Evolutionary conservation across 2,329 filamentous ascomycete species (phyloP).

Genomic region (Thermomyces lanuginosus): DNA sequence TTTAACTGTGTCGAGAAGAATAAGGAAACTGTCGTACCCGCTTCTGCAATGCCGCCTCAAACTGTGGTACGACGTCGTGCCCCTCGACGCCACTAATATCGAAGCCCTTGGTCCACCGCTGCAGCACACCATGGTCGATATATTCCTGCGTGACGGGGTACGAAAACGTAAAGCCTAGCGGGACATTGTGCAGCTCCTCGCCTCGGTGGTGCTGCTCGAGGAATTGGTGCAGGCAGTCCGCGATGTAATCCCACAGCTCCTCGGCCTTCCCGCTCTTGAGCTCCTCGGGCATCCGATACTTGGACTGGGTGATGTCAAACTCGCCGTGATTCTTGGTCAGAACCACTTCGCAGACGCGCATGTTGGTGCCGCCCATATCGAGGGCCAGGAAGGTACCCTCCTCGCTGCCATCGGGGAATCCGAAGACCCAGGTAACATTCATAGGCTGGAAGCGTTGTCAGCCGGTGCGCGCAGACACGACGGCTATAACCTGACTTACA

Average conservation of each 20-base stretch:
- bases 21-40: conserved; percentile 34
- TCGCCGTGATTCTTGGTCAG: conserved; percentile 74
- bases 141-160: conserved; percentile 88
- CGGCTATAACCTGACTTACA: conserved; percentile 46
- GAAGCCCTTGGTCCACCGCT: conserved; percentile 96
- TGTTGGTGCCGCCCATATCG: conserved; percentile 92
- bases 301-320: conserved; percentile 89
- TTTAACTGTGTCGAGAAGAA: not conserved
- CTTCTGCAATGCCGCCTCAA: conserved; percentile 60
- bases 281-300: conserved; percentile 88
- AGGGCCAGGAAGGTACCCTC: conserved; percentile 76
- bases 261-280: conserved; percentile 71
- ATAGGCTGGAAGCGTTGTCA: conserved; percentile 53
- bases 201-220: conserved; percentile 66
- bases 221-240: conserved; percentile 82
- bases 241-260: conserved; percentile 88
- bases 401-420: conserved; percentile 71
- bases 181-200: conserved; percentile 44
- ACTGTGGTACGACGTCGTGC: conserved; percentile 73
- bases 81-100: conserved; percentile 87
- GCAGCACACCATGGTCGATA: conserved; percentile 80
- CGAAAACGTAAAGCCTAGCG: conserved; percentile 89
- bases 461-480: not conserved
- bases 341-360: conserved; percentile 85
- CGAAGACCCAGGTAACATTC: conserved; percentile 96